These are phyloP conservation scores for Nicotiana paniculata DNA, from an alignment of 257 asterid species.

Conservation along the genomic window DNA sequence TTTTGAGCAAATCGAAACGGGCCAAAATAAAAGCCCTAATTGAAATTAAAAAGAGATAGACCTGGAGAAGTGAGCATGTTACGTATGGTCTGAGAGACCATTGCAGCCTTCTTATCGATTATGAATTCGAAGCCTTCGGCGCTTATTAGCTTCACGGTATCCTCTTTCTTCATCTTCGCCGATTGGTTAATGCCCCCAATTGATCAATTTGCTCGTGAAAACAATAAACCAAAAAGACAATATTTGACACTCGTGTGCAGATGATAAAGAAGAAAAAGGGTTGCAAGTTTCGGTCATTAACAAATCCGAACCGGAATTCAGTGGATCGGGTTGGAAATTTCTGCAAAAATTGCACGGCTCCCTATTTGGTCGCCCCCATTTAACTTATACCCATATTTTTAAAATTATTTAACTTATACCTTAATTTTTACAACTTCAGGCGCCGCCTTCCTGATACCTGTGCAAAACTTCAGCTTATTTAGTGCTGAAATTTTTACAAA, in stretches of 20 bases:
- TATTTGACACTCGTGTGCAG: neutral
- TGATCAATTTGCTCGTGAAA: neutral
- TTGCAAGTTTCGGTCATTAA: neutral
- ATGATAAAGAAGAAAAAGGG: neutral
- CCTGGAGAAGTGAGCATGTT: constrained; percentile 99
- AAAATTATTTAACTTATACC: no score
- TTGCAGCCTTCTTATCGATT: constrained; percentile 84
- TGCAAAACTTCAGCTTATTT: no score
- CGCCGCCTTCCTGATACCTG: no score
- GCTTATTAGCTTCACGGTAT: constrained; percentile 83
- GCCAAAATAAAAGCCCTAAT: neutral
- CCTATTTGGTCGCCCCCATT: no score
- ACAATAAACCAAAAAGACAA: neutral
- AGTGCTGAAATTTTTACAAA: no score
- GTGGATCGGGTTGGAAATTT: neutral
- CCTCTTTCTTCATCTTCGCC: constrained; percentile 59
- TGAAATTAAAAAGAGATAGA: constrained; percentile 12
- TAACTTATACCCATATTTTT: no score
- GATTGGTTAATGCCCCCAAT: neutral
- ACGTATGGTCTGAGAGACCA: constrained; percentile 97
- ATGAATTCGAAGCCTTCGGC: constrained; percentile 94
- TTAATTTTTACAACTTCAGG: no score
- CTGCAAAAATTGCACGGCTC: no score
- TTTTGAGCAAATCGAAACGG: neutral
- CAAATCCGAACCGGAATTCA: neutral